Evolutionary conservation across 2,329 filamentous ascomycete genomes (phyloP), one percentile per base, ranked within the genome.

Genomic region (Microdochium bolleyi): DNA sequence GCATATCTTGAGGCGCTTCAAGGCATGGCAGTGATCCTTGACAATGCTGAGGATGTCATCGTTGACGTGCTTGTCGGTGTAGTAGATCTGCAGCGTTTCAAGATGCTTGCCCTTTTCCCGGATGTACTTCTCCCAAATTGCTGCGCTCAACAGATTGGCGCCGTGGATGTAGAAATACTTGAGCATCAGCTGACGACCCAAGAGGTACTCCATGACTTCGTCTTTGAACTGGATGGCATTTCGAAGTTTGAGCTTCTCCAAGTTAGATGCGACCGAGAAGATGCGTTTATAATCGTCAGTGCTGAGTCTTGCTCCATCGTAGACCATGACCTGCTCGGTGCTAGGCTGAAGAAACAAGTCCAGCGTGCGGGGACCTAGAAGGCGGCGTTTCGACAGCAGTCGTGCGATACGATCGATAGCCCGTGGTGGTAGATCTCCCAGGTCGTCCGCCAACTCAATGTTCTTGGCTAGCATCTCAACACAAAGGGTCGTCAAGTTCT

Each of bases 171-270:
- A 88, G 46, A 97, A 75, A 53, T 83, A 78, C 55, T 84, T 80
- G n/a, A 96, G 74, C 9, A 79, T 70, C 50, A 83, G 79, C 50
- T 87, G 79, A 49, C 89, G 87, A 52, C 84, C 83, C 21, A 89
- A 74, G 62, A 96, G 80, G 66, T 92, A 96, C 51, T 89, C 82
- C 68, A 96, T 79, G 44, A 91, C 87, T 38, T 77, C 76, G 62
- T 96, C 88, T 68, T 95, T 96, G 75, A 96, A 87, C 64, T 96
- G 92, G 50, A 94, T 88, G n/a, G 86, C 89, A 62, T 92, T 92
- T 49, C 87, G 84, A 11, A 95, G 73, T 58, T 90, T 87, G 53
- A 96, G 76, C 46, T 78, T 79, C 60, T 82, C 82, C 52, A 96
- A 73, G 5, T 76, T 76, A 0, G 88, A 83, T 53, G 88, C 84